Evolutionary conservation across 1,139 yeast species (phyloP), one percentile per base, ranked within the genome.

Genomic region (Hansenula anomala): DNA sequence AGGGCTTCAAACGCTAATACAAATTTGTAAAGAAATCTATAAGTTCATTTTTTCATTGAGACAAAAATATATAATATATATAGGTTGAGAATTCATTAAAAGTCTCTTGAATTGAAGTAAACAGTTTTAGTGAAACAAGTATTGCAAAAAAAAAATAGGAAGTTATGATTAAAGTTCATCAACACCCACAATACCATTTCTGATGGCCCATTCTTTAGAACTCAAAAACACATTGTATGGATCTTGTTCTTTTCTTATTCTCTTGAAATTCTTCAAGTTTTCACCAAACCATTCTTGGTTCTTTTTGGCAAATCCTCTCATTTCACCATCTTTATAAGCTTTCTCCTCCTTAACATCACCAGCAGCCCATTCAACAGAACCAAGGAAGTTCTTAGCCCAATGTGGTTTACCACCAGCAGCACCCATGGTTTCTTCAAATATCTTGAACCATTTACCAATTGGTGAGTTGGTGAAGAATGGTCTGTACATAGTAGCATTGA

Each of bases 361-460:
- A 43, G 63, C 63, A 42, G 63, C 64, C 32, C 59, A 54, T 27
- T 48, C 69, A 10, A 66, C 67, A 25, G 80, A 64, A 3, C 96
- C 96, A 48, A 89, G 71, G 59, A 89, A 92, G 63, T 90, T 90
- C 69, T 92, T 92, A n/a, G 98, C 98, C 98, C 98, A 92, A 60
- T 92, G 98, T 2, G 98, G 98, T 58, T 82, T 86, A 36, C 98
- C 98, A 30, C 86, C 90, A 18, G 84, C 90, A 27, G 75, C 78
- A 39, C 72, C 71, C 71, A 90, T 70, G 2, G 87, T 75, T 42
- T 75, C 73, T 61, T 92, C 98, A 60, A 92, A 92, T n/a, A 71
- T 69, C 38, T 75, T 74, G 63, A 75, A 92, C 96, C 97, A 92
- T 48, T 78, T 71, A 42, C 78, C 80, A 36, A 89, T 80, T 32